These are phyloP conservation scores for Fusarium sp. DNA, from an alignment of 2,329 filamentous ascomycete genomes.

Conservation along the genomic window DNA sequence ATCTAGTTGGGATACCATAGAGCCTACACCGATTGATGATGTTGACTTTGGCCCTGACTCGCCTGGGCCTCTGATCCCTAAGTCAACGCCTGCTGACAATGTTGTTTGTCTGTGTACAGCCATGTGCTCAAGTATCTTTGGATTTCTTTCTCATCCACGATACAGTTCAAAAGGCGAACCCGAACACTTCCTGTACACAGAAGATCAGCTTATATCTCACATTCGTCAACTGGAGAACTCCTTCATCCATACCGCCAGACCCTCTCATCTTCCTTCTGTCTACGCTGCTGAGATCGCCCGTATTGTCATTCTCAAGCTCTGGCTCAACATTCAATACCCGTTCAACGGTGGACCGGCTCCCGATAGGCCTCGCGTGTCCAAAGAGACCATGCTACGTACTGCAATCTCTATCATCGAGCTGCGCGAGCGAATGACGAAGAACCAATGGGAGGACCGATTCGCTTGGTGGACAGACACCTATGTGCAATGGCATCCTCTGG, in stretches of 20 bases:
- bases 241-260: conserved; percentile 53
- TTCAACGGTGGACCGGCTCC: conserved; percentile 50
- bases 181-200: conserved; percentile 43
- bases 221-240: conserved; percentile 54
- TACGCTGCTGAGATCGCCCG: conserved; percentile 55
- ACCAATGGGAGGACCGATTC: conserved; percentile 53
- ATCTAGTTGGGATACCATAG: conserved; percentile 58
- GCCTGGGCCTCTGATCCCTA: conserved; percentile 48
- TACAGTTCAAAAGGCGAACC: conserved; percentile 32
- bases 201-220: conserved; percentile 55
- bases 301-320: conserved; percentile 59
- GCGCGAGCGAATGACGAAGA: conserved; percentile 48
- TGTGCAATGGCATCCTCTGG: conserved; percentile 66
- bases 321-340: conserved; percentile 60
- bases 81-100: conserved; percentile 54
- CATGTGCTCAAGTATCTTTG: conserved; percentile 54
- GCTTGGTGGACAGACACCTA: conserved; percentile 62
- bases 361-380: conserved; percentile 49
- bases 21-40: conserved; percentile 66
- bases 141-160: conserved; percentile 53
- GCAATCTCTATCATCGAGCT: conserved; percentile 61
- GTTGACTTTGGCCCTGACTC: conserved; percentile 58
- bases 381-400: conserved; percentile 58
- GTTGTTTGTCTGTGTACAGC: conserved; percentile 56
- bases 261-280: conserved; percentile 49